Evolutionary conservation across 805 yeast species (phyloP), one percentile per base, ranked within the genome.

Genomic region (Metschnikowia gruessii): DNA sequence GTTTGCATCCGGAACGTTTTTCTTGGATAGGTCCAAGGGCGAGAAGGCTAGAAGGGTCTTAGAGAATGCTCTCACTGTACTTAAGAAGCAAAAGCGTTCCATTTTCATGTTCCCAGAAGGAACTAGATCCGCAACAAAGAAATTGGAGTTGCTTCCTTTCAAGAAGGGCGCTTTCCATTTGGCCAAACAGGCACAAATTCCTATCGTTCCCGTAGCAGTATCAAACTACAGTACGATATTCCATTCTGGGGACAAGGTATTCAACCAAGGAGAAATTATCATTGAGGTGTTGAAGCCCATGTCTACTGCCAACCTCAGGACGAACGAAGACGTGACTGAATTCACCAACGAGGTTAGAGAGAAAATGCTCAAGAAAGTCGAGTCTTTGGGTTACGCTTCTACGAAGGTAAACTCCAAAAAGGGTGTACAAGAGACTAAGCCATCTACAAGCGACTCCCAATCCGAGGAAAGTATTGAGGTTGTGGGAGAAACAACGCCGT

Each of bases 121-220:
- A 22, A 94, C 99, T 2, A 80, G 99, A 66, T 89, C 97, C 0
- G 86, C 84, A 53, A 69, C 85, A 10, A 67, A 79, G 19, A 75
- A 75, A 30, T 83, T 95, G 42, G 81, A 75, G 3, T 68, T 94
- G 63, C 75, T 89, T 41, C 95, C 96, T 1, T 89, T 94, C 71
- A 94, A 94, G 68, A 94, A 94, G 64, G 99, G 99, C 45, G 97
- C 98, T 0, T 94, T 94, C 82, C 97, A 94, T 67, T 77, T 94
- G 61, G 99, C 99, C 7, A 85, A 87, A 52, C 96, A 90, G 67
- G 95, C 95, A 5, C 81, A 81, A 35, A 82, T 92, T 31, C 98
- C 98, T 16, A 74, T 94, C 42, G 80, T 94, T 19, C 99, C 99
- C 8, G 73, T 86, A 42, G 95, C 88, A 12, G 90, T 88, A 9